Base-by-base conservation (phyloP, 495 filamentous ascomycete genomes). In the Physcia stellaris region DNA sequence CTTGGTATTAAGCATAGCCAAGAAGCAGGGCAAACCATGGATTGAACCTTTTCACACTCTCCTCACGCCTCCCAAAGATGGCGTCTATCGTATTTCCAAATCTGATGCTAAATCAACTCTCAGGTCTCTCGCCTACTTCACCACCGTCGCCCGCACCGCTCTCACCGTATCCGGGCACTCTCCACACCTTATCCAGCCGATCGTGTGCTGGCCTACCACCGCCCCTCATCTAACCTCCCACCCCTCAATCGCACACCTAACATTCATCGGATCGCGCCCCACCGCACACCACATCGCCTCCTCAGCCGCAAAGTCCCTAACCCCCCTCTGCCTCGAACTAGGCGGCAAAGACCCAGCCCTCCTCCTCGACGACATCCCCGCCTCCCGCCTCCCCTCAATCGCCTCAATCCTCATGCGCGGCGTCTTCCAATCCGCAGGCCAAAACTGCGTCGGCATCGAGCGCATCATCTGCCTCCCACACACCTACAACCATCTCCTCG, bases 361-460 rank as follows among this genome's bases (percentile, higher is more conserved):
- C 23, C 58, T 99, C 18, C 78, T 99, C 26, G 83, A 95, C 50
- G 79, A 86, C 30, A 62, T 82, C 13, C 43, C 55, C 19, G 66
- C 61, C 19, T 46, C 64, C 13, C 62, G 62, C 41, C 58, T 94
- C 11, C 51, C 71, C 0, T 65, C 74, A 26, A 74, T 95, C 35
- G 73, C 74, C 20, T 80, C 84, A 21, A 79, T 86, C 42, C 70
- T 96, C 44, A 73, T 96, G 63, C 77, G 92, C 36, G 90, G 87
- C 29, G 80, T 81, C 23, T 99, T 96, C 66, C 88, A 95, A 57
- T 84, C 86, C 39, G 76, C 87, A n/a, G 90, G 90, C 1, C 90
- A 99, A 54, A 99, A 99, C 61, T 99, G 90, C 60, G 85, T 96
- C 56, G 90, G 92, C 42, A 83, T 94, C 40, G 90, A 99, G 61